Evolutionary conservation across 2,329 filamentous ascomycete genomes (phyloP), one percentile per base, ranked within the genome.

Genomic region (Acephala macrosclerotiorum): DNA sequence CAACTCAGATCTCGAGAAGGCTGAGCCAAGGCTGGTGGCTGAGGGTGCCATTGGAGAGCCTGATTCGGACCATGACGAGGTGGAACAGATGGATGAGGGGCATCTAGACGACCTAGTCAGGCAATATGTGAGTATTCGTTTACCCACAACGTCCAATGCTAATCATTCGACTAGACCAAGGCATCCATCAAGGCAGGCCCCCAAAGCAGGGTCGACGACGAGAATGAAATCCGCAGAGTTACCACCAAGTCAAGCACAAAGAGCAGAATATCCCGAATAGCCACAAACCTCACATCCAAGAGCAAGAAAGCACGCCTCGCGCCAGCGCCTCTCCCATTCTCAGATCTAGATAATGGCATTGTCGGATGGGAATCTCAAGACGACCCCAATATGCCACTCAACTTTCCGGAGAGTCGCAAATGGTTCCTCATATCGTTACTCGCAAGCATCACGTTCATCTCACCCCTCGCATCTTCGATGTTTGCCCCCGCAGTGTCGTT

Each of bases 311-410:
- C 68, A 40, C 64, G 69, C 20, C 59, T 75, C 29, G 58, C 68
- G 22, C 68, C 66, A 3, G 61, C 64, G 4, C 63, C 57, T 33
- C 65, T 77, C n/a, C 86, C 85, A 0, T 68, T 82, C 33, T 82
- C 80, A 20, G 80, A 89, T 68, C 81, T 89, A 22, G 79, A 79
- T 61, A 77, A 76, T 1, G 83, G 83, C n/a, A 73, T 89, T 65
- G 83, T 89, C 20, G 87, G 86, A 40, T 89, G 87, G 87, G 86
- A 89, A 3, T 75, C 80, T 42, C 84, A 86, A 71, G 81, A 84
- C 61, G 87, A 89, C 72, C 85, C 85, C 0, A 77, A 78, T 2
- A 85, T 86, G 76, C 87, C 87, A 1, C 80, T 87, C 70, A 89
- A 89, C 75, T 89, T 75, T 25, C 61, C 71, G 1, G 66, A 73